Percentiles rank a stretch among this genome's conserved stretches.
Evolutionary conservation across 352 stramenopile genomes (phyloP).

Genomic region (Phytophthora macrochlamydospora): DNA sequence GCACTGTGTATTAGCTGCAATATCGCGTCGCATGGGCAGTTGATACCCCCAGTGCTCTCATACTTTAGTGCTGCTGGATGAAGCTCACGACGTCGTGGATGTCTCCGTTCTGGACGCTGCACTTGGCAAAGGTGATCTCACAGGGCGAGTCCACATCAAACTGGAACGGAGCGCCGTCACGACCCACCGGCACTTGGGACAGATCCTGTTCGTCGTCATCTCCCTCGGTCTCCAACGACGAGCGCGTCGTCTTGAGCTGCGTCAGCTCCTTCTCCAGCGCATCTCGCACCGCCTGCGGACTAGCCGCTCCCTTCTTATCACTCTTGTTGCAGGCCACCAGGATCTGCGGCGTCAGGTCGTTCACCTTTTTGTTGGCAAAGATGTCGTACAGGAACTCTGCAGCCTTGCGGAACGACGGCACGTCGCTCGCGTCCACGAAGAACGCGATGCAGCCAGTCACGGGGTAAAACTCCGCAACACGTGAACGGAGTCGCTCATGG

Average conservation of each 20-base stretch:
- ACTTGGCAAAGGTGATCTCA: slow-evolving; percentile 75
- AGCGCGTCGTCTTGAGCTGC: slow-evolving; percentile 87
- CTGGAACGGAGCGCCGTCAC: slow-evolving; percentile 72
- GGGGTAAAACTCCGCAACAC: slow-evolving; percentile 77
- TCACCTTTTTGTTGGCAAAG: slow-evolving; percentile 85
- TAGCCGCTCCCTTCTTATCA: slow-evolving; percentile 53
- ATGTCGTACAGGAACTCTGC: slow-evolving; percentile 90
- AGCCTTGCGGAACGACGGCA: slow-evolving; percentile 72
- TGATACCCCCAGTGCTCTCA: background rate
- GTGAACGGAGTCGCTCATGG: slow-evolving; percentile 79
- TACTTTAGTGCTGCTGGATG: slow-evolving; percentile 70
- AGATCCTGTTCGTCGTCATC: slow-evolving; percentile 79
- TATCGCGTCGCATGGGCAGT: background rate
- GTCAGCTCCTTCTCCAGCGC: slow-evolving; percentile 84
- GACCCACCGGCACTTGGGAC: slow-evolving; percentile 72
- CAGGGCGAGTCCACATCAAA: slow-evolving; percentile 85
- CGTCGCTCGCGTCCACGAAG: slow-evolving; percentile 72
- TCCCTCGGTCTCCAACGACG: slow-evolving; percentile 83
- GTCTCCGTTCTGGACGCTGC: slow-evolving; percentile 69
- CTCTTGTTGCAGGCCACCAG: slow-evolving; percentile 89
- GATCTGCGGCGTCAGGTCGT: slow-evolving; percentile 71
- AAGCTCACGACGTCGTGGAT: slow-evolving; percentile 71
- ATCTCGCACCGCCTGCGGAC: slow-evolving; percentile 52
- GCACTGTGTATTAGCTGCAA: slow-evolving; percentile 12
- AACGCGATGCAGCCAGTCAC: slow-evolving; percentile 75